Percentiles rank a stretch among this genome's conserved stretches.
phyloP scores from a whole-genome alignment of 495 filamentous ascomycete genomes.

The Gamarada debralockiae region DNA sequence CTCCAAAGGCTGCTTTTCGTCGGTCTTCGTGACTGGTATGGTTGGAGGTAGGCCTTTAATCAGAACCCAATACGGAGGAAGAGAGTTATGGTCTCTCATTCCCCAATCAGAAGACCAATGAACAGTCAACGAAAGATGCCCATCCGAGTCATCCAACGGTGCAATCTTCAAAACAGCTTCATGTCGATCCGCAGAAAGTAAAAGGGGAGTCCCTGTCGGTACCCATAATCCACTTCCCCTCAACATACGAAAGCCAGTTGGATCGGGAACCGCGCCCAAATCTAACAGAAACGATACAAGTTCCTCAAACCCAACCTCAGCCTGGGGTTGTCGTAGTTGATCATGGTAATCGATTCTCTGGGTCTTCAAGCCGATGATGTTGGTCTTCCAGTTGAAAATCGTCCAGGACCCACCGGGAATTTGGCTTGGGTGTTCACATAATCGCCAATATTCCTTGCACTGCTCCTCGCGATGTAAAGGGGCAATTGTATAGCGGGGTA shows the following conservation, averaged over 20 bases:
- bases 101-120: slow-evolving; percentile 56
- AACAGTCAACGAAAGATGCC: slow-evolving; percentile 53
- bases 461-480: slow-evolving; percentile 52
- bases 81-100: slow-evolving; percentile 42
- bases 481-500: slow-evolving; percentile 58
- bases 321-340: slow-evolving; percentile 60
- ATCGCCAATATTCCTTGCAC: slow-evolving; percentile 49
- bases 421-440: slow-evolving; percentile 38
- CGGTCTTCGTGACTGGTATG: not conserved
- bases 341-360: slow-evolving; percentile 62
- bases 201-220: slow-evolving; percentile 53
- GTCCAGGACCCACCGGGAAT: slow-evolving; percentile 62
- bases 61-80: slow-evolving; percentile 57
- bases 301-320: slow-evolving; percentile 59
- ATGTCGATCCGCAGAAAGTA: slow-evolving; percentile 48
- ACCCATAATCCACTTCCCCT: slow-evolving; percentile 59
- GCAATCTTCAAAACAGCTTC: slow-evolving; percentile 52
- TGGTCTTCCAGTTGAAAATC: slow-evolving; percentile 58
- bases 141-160: slow-evolving; percentile 57
- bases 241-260: slow-evolving; percentile 54
- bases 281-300: slow-evolving; percentile 59
- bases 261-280: slow-evolving; percentile 55
- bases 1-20: not conserved
- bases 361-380: slow-evolving; percentile 54
- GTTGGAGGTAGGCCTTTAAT: slow-evolving; percentile 12